Evolutionary conservation across 345 rosid genomes (phyloP).

Genomic region (Populus nigra): DNA sequence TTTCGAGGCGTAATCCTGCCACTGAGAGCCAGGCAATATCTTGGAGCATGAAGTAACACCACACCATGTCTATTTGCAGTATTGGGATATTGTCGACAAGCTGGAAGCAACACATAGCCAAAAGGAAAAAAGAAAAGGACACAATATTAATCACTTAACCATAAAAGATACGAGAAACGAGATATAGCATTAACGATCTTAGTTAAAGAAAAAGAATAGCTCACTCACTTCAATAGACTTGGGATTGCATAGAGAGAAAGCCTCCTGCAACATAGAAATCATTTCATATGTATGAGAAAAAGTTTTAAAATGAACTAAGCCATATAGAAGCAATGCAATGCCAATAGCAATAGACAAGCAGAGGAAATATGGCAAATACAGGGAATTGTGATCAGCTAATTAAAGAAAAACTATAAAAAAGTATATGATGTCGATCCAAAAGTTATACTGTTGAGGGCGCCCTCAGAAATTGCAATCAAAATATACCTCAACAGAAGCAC

Average conservation of each 20-base stretch:
- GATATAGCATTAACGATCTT: background rate
- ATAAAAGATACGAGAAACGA: background rate
- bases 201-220: constrained; percentile 11
- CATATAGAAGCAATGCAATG: background rate
- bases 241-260: constrained; percentile 84
- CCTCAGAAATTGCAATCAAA: background rate
- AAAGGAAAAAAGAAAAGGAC: background rate
- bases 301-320: background rate
- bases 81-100: constrained; percentile 83
- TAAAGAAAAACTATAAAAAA: background rate
- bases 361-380: background rate
- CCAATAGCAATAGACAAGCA: background rate
- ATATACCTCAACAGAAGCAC: background rate
- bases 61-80: constrained; percentile 93
- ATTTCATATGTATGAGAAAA: background rate
- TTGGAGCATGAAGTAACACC: constrained; percentile 93
- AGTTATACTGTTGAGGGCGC: background rate
- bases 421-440: background rate
- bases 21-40: constrained; percentile 82
- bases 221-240: constrained; percentile 67
- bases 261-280: constrained; percentile 51
- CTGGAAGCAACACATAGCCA: constrained; percentile 41
- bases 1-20: constrained; percentile 78
- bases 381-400: background rate
- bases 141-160: background rate